Base-by-base conservation (phyloP, 306 rosid genomes). In the Cicer arietinum region DNA sequence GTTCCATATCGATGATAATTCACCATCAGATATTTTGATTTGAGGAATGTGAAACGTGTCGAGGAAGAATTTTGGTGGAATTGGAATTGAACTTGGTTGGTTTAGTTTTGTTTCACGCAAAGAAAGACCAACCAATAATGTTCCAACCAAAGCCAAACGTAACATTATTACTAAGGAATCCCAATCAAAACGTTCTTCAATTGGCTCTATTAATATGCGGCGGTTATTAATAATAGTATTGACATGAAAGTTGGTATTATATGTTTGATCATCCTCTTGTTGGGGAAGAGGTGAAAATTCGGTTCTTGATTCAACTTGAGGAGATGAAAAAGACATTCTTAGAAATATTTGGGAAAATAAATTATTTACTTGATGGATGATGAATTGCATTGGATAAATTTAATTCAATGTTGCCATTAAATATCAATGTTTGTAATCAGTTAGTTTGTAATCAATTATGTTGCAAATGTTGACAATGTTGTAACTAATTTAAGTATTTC, bases 61-160 rank as follows among this genome's bases (percentile, higher is more conserved):
- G 17, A 84, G 68, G 66, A 72, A 73, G 59, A 84, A n/a, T n/a
- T 40, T 71, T 3, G 81, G 84, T 2, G 82, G 59, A 68, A 8
- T 6, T 7, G 57, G 73, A 12, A 45, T 35, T 0, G 70, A 61
- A 1, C 3, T 67, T 18, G 73, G 80, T 41, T 42, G 6, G 12
- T 11, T 2, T 0, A 0, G 0, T 16, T 14, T 1, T 20, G 60
- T 68, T 4, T 59, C 67, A 1, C 6, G 39, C 0, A 80, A 4
- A 37, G 80, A 13, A 60, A 80, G 39, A 1, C 67, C 80, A 1
- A 60, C 1, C 5, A 75, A 14, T 59, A 80, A 68, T 8, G 60
- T 48, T 42, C 59, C 71, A 60, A 80, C 4, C 60, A 80, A 22
- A 30, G 72, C 67, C 44, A 80, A 10, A 7, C 80, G 84, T 2